Conservation (phyloP, 2,329 filamentous ascomycete species). For the Dendryphion nanum region DNA sequence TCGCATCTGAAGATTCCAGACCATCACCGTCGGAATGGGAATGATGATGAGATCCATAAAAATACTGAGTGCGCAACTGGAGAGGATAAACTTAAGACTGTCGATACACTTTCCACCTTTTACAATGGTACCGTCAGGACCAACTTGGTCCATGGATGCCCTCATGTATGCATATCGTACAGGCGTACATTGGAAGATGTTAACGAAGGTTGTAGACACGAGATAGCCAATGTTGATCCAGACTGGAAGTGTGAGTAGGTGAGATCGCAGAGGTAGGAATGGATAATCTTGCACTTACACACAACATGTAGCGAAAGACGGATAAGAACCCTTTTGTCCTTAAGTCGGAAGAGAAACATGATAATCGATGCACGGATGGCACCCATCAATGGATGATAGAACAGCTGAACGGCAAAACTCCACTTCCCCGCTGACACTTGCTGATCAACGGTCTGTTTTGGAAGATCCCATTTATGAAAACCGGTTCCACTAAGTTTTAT, state of each 20-base stretch:
- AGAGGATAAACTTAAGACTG: slow-evolving; percentile 31
- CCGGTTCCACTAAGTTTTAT: slow-evolving; percentile 32
- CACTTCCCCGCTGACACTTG: slow-evolving; percentile 28
- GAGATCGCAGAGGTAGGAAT: background rate
- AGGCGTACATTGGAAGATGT: slow-evolving; percentile 37
- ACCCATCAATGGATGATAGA: slow-evolving; percentile 40
- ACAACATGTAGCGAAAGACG: slow-evolving; percentile 29
- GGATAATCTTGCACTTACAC: slow-evolving; percentile 18
- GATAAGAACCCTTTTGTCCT: slow-evolving; percentile 29
- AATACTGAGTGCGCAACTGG: slow-evolving; percentile 34
- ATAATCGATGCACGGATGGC: slow-evolving; percentile 38
- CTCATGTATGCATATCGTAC: slow-evolving; percentile 27
- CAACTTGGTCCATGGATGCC: slow-evolving; percentile 29
- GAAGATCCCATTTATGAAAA: slow-evolving; percentile 31
- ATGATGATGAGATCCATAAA: slow-evolving; percentile 42
- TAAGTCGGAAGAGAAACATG: slow-evolving; percentile 38
- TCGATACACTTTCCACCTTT: slow-evolving; percentile 35
- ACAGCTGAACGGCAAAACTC: slow-evolving; percentile 37
- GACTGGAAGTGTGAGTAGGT: slow-evolving; percentile 11
- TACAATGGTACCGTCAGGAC: slow-evolving; percentile 22
- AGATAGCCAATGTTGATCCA: slow-evolving; percentile 37
- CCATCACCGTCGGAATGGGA: slow-evolving; percentile 42
- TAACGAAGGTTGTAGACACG: slow-evolving; percentile 32
- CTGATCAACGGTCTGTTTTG: slow-evolving; percentile 25
- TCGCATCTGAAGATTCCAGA: slow-evolving; percentile 46